Evolutionary conservation across 306 rosid genomes (phyloP), one percentile per base, ranked within the genome.

Genomic region (Vicia sativa): DNA sequence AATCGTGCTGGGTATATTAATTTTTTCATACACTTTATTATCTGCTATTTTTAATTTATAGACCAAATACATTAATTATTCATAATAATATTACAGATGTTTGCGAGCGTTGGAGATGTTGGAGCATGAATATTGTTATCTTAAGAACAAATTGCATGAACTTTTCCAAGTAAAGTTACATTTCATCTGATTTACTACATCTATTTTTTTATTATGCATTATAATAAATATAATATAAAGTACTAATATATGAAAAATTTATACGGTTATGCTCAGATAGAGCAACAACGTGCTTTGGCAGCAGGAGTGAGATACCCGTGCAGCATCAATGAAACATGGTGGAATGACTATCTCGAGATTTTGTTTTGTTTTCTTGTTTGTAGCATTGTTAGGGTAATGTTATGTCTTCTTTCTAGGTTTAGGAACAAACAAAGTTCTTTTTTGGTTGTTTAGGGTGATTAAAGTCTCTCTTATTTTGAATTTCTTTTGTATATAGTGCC

Each of bases 81-180:
- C n/a, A 16, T 48, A 48, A 16, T 48, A 48, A 1, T 6, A 34
- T 57, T 65, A 38, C 76, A 91, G 96, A 69, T 91, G 97, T 69
- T 69, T 87, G 87, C 78, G 91, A 73, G 90, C 92, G 2, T 78
- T 92, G 79, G 97, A 87, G 78, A 74, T 85, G 75, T 81, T 92
- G 29, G 96, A 92, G 55, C 90, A 89, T 52, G 96, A 92, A 64
- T 89, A 92, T 62, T 89, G 97, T 62, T 89, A 92, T 81, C 92
- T 92, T 28, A 92, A 92, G 76, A 87, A 85, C 89, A 92, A 92
- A 72, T 53, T 92, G 68, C 96, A 92, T 38, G 92, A 92, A 67
- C 81, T 85, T 3, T 89, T 91, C 82, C 97, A 87, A 55, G 97
- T 91, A 85, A 63, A 14, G 53, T 46, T 46, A 14, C 53, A 46